These are phyloP conservation scores for Lepidium africanum DNA, from an alignment of 345 rosid species.

Conservation along the genomic window DNA sequence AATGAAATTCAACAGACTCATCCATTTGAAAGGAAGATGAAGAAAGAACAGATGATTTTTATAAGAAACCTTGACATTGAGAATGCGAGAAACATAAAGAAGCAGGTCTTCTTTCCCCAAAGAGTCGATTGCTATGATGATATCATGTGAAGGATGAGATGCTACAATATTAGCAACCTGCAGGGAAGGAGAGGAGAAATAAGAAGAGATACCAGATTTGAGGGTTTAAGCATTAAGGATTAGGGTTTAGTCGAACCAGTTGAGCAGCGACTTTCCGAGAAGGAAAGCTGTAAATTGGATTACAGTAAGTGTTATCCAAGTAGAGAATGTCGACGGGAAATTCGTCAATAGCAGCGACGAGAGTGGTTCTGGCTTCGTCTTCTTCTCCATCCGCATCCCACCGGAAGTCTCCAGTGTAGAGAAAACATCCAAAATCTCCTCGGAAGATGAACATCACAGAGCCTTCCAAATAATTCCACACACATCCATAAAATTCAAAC, in stretches of 20 bases:
- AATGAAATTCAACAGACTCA: neutral
- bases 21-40: neutral
- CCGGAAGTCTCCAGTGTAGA: constrained; percentile 70
- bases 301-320: constrained; percentile 75
- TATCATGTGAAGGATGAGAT: constrained; percentile 60
- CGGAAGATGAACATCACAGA: constrained; percentile 74
- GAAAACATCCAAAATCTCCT: constrained; percentile 60
- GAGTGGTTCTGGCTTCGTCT: constrained; percentile 28
- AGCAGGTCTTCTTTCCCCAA: constrained; percentile 76
- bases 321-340: constrained; percentile 42
- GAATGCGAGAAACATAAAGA: constrained; percentile 41
- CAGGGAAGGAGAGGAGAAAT: neutral
- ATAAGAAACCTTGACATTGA: constrained; percentile 44
- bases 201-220: neutral
- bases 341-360: constrained; percentile 38
- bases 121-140: constrained; percentile 59
- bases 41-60: neutral
- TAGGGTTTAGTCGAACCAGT: constrained; percentile 30
- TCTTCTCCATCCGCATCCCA: constrained; percentile 39
- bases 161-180: constrained; percentile 58
- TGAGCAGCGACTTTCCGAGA: constrained; percentile 46
- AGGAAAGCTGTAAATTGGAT: constrained; percentile 58
- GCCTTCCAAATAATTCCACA: constrained; percentile 28
- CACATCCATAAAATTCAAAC: neutral
- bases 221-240: neutral